Evolutionary conservation across 1,284 basidiomycete species (phyloP).

Genomic region (Moesziomyces sp.): DNA sequence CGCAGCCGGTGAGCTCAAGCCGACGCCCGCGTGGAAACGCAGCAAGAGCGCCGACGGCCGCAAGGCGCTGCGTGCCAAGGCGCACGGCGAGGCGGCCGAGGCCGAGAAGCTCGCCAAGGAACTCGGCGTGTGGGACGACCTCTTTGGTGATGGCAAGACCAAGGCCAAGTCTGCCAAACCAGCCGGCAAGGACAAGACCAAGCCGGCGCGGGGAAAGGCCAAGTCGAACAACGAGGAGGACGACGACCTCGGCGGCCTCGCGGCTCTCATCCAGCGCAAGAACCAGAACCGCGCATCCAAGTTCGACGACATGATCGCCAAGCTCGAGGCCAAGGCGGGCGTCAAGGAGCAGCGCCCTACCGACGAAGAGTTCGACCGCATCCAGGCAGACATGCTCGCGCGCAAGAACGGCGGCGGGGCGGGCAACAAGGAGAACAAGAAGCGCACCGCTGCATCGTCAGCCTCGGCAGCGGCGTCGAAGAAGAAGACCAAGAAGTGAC

Average conservation of each 20-base stretch:
- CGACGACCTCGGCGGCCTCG: slow-evolving; percentile 51
- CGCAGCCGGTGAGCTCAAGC: slow-evolving; percentile 40
- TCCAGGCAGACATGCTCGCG: slow-evolving; percentile 50
- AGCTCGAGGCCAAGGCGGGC: slow-evolving; percentile 53
- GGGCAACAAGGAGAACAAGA: slow-evolving; percentile 39
- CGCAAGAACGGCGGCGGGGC: slow-evolving; percentile 16
- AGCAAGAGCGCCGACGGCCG: slow-evolving; percentile 40
- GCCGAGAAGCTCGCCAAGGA: slow-evolving; percentile 61
- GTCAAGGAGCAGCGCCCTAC: slow-evolving; percentile 43
- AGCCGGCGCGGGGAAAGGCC: background rate
- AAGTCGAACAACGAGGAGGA: slow-evolving; percentile 10
- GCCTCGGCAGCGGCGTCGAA: slow-evolving; percentile 12
- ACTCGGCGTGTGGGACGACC: slow-evolving; percentile 65
- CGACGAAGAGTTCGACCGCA: slow-evolving; percentile 51
- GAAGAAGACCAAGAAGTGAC: slow-evolving; percentile 42
- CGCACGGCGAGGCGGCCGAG: slow-evolving; percentile 52
- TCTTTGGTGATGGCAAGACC: slow-evolving; percentile 49
- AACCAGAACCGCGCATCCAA: slow-evolving; percentile 41
- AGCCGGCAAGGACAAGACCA: slow-evolving; percentile 22
- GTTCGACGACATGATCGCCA: slow-evolving; percentile 60
- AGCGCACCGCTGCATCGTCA: slow-evolving; percentile 13
- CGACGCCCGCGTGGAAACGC: slow-evolving; percentile 34
- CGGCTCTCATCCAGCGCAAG: slow-evolving; percentile 53
- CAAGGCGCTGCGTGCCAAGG: slow-evolving; percentile 49
- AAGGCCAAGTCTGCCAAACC: slow-evolving; percentile 1